Evolutionary conservation across 2,329 filamentous ascomycete genomes (phyloP).

Genomic region (Xylaria sp.): DNA sequence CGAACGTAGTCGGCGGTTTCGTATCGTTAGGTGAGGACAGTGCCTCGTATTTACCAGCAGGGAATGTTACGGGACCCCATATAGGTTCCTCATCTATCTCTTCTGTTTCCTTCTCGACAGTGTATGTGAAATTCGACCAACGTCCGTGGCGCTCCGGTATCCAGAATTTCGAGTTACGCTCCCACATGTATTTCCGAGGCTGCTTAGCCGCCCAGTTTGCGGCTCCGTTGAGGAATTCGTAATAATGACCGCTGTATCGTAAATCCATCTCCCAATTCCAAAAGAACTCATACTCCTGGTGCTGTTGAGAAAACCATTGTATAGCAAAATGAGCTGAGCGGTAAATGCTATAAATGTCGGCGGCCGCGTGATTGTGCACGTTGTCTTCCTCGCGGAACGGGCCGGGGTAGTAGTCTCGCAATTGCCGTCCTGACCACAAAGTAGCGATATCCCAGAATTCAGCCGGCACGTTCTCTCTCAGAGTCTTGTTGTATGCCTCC

Average conservation of each 20-base stretch:
- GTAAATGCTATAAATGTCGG: slow-evolving; percentile 64
- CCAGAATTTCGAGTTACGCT: slow-evolving; percentile 70
- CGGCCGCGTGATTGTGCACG: slow-evolving; percentile 53
- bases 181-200: slow-evolving; percentile 70
- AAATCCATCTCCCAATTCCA: slow-evolving; percentile 62
- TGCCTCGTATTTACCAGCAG: slow-evolving; percentile 57
- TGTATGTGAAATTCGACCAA: slow-evolving; percentile 65
- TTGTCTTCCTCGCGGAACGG: slow-evolving; percentile 66
- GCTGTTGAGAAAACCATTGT: slow-evolving; percentile 57
- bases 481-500: slow-evolving; percentile 58
- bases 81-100: slow-evolving; percentile 54
- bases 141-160: slow-evolving; percentile 65
- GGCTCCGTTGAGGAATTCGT: slow-evolving; percentile 67
- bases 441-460: slow-evolving; percentile 76
- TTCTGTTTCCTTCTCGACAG: slow-evolving; percentile 60
- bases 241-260: slow-evolving; percentile 56
- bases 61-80: slow-evolving; percentile 65
- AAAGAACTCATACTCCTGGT: slow-evolving; percentile 58
- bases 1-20: slow-evolving; percentile 66
- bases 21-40: slow-evolving; percentile 66
- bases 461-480: slow-evolving; percentile 66
- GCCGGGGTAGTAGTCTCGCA: slow-evolving; percentile 69
- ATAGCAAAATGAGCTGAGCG: slow-evolving; percentile 57
- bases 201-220: slow-evolving; percentile 65
- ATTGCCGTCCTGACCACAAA: slow-evolving; percentile 74